A percentile compares a stretch with the other conserved stretches of the same genome.
phyloP scores from a whole-genome alignment of 768 basidiomycete genomes.

The Auricularia sp. region DNA sequence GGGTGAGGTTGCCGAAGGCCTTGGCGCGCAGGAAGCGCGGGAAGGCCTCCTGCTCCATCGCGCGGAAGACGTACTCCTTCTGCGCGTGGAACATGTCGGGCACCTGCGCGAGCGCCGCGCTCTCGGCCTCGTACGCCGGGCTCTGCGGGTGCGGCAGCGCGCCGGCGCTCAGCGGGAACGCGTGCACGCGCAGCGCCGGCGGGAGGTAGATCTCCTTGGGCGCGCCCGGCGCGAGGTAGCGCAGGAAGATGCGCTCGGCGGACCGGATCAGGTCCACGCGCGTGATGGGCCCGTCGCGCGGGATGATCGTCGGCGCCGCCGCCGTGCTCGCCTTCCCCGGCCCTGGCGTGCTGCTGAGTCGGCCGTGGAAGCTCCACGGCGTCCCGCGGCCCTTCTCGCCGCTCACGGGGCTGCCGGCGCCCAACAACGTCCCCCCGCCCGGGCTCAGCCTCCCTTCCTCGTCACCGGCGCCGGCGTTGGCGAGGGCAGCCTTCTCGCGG shows the following conservation, averaged over 20 bases:
- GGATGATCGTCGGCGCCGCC: constrained; percentile 81
- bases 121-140: constrained; percentile 39
- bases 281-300: constrained; percentile 81
- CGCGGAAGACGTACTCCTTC: constrained; percentile 94
- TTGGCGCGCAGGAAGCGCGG: constrained; percentile 91
- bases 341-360: constrained; percentile 9
- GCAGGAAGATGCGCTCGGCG: constrained; percentile 91
- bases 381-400: constrained; percentile 4
- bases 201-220: constrained; percentile 99
- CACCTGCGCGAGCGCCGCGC: constrained; percentile 66
- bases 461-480: constrained; percentile 19
- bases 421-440: constrained; percentile 31
- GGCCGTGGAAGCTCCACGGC: constrained; percentile 2
- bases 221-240: constrained; percentile 53
- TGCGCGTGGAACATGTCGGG: constrained; percentile 97
- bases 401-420: constrained; percentile 20
- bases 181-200: constrained; percentile 79
- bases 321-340: constrained; percentile 5
- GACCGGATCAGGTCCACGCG: constrained; percentile 83
- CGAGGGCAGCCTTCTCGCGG: constrained; percentile 58
- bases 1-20: constrained; percentile 96
- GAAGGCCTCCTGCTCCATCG: constrained; percentile 92
- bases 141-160: constrained; percentile 57
- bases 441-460: constrained; percentile 49
- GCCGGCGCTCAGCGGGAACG: constrained; percentile 72